Evolutionary conservation across 2,329 filamentous ascomycete genomes (phyloP).

Genomic region (Chaetomium olivaceum): DNA sequence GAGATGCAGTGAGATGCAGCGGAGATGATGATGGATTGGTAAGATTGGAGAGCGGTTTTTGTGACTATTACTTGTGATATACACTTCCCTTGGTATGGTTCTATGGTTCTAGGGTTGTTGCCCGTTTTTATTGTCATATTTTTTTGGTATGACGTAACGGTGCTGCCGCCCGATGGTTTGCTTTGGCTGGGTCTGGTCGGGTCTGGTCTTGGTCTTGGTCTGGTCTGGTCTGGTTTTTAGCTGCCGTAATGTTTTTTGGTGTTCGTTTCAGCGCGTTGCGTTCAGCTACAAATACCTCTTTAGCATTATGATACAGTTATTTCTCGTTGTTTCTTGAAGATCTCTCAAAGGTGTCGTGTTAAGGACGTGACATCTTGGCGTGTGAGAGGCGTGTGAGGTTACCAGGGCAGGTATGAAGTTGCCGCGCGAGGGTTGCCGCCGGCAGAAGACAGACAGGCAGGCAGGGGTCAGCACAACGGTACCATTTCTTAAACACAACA

Average conservation of each 20-base stretch:
- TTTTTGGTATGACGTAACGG: background rate
- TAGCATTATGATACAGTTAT: background rate
- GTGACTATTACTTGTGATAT: conserved; percentile 22
- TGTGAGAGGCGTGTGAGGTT: no score
- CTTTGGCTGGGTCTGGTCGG: conserved; percentile 4
- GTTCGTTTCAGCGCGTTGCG: conserved; percentile 9
- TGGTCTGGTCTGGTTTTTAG: conserved; percentile 8
- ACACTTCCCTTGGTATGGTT: conserved; percentile 5
- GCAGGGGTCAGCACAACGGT: background rate
- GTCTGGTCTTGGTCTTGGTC: background rate
- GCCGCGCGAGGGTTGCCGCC: background rate
- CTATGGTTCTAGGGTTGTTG: background rate
- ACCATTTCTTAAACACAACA: background rate
- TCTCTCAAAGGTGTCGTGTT: background rate
- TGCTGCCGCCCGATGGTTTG: background rate
- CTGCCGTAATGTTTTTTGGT: conserved; percentile 7
- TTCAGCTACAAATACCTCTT: background rate
- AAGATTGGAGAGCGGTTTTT: conserved; percentile 9
- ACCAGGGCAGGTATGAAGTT: no score
- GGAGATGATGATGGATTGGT: no score
- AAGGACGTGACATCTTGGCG: background rate
- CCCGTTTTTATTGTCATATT: background rate
- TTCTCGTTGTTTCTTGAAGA: background rate
- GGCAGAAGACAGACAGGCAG: background rate
- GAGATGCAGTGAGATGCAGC: no score